These are phyloP conservation scores for Fusarium sp. DNA, from an alignment of 2,329 filamentous ascomycete species.

Conservation along the genomic window DNA sequence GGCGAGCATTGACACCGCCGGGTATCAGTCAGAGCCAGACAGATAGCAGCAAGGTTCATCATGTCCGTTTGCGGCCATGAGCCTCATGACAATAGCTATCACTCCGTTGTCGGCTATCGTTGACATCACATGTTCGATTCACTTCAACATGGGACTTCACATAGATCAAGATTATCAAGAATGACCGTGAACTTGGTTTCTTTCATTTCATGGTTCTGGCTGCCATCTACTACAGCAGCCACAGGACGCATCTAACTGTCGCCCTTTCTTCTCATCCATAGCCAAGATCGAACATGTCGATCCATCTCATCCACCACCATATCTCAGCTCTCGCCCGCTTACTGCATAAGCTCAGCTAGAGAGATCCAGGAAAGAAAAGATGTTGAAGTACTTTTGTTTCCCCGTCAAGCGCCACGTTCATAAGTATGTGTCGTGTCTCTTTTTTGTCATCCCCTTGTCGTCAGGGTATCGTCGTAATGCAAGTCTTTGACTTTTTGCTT, in stretches of 20 bases:
- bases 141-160: constrained; percentile 2
- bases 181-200: constrained; percentile 31
- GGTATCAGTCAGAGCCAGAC: neutral
- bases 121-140: neutral
- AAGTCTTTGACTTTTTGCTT: constrained; percentile 48
- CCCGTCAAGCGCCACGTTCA: constrained; percentile 53
- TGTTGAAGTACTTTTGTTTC: constrained; percentile 59
- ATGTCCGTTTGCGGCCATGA: constrained; percentile 31
- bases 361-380: constrained; percentile 56
- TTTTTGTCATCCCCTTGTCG: constrained; percentile 46
- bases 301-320: constrained; percentile 35
- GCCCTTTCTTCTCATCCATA: constrained; percentile 23
- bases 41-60: constrained; percentile 15
- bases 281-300: constrained; percentile 20
- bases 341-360: constrained; percentile 53
- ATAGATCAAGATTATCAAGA: neutral
- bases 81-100: constrained; percentile 25
- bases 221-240: constrained; percentile 37
- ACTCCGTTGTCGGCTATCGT: neutral
- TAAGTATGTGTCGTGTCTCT: constrained; percentile 44
- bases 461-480: constrained; percentile 54
- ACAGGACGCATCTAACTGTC: constrained; percentile 33
- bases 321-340: constrained; percentile 41
- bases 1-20: neutral
- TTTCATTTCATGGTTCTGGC: constrained; percentile 44